A percentile compares a stretch with the other conserved stretches of the same genome.
These are phyloP conservation scores for Ogataea methylovora DNA, from an alignment of 805 yeast species.

Conservation along the genomic window DNA sequence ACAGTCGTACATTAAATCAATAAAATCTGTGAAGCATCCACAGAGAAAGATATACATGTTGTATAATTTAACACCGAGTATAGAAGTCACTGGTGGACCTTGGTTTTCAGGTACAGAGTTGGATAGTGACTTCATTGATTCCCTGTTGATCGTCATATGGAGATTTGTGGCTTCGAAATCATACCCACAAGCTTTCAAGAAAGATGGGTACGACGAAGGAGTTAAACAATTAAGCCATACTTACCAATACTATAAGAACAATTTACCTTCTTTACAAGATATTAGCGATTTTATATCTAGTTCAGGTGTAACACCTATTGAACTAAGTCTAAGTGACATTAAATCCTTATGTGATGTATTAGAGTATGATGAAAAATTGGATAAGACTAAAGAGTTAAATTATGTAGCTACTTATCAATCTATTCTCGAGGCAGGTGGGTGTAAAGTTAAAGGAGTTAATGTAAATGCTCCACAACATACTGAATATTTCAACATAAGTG, in stretches of 20 bases:
- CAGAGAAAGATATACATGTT: constrained; percentile 95
- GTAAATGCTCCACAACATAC: constrained; percentile 20
- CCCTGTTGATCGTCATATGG: constrained; percentile 81
- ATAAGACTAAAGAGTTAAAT: constrained; percentile 49
- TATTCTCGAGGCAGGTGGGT: constrained; percentile 62
- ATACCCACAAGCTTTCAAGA: constrained; percentile 64
- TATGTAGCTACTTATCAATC: constrained; percentile 83
- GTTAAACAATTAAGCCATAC: constrained; percentile 21
- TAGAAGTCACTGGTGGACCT: constrained; percentile 97
- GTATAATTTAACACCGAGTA: constrained; percentile 85
- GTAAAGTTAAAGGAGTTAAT: constrained; percentile 20
- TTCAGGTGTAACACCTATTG: constrained; percentile 75
- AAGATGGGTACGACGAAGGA: constrained; percentile 18
- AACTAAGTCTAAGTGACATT: constrained; percentile 65
- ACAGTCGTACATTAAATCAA: constrained; percentile 78
- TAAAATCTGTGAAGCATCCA: constrained; percentile 84
- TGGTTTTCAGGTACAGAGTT: constrained; percentile 97
- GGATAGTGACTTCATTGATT: constrained; percentile 88
- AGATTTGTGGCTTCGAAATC: constrained; percentile 71
- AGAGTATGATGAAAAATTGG: constrained; percentile 80
- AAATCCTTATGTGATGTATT: constrained; percentile 82
- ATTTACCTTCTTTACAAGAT: constrained; percentile 63
- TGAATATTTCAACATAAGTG: constrained; percentile 22
- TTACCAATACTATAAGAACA: constrained; percentile 24
- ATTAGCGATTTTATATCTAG: constrained; percentile 67